Base-by-base conservation (phyloP, 108 stramenopile species). In the Skeletonema tropicum region DNA sequence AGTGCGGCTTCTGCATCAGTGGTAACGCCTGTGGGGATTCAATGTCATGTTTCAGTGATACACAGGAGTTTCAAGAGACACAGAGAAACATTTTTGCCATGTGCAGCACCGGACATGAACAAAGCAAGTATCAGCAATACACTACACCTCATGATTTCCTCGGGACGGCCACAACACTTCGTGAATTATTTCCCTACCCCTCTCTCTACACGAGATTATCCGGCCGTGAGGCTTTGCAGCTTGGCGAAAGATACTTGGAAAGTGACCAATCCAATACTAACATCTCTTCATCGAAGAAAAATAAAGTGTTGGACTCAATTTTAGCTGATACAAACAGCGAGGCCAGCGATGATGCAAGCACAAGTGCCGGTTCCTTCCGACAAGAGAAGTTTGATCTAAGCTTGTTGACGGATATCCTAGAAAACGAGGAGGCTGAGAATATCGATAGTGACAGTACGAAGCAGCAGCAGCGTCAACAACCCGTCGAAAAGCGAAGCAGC, bases 151-250 rank as follows among this genome's bases (percentile, higher is more conserved):
- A 87, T 29, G 81, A 88, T 57, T 86, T 78, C 21, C 17, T 77
- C 45, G 72, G 80, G 0, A 74, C 82, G 8, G 46, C 60, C 17
- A 83, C 77, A 23, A 88, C 87, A 5, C 48, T 95, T 23, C 74
- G 64, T 10, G 76, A 88, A 32, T 45, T 97, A 58, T 89, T 89
- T 59, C 94, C 96, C 25, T 79, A 87, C 82, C 93, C 96, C 67
- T 94, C 91, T 13, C 77, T 86, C 35, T 97, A 91, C 74, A 73
- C 81, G 5, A 64, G 87, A 35, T 68, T 89, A 46, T 81, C 80
- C 14, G 62, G 88, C 13, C 10, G 52, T 14, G 80, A 92, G 57
- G 86, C 87, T 21, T 42, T 84, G n/a, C 61, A 66, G 6, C 65
- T 90, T 48, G 90, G 90, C n/a, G 62, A 80, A 32, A 62, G 26